Evolutionary conservation across 352 stramenopile species (phyloP).

Genomic region (Peronospora destructor): DNA sequence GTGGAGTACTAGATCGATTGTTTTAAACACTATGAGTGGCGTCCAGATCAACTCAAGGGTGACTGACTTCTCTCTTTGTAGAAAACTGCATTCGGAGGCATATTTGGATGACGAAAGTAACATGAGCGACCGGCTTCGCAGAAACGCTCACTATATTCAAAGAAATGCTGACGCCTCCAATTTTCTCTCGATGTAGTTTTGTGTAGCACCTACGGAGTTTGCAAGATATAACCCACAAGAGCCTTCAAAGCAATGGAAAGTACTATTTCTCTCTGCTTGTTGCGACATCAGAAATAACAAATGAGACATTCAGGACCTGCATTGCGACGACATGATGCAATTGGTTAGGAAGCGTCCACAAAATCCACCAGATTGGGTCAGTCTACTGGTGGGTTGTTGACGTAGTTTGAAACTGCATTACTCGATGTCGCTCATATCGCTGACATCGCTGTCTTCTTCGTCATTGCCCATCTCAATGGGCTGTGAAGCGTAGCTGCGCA

Average conservation of each 20-base stretch:
- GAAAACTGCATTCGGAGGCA: slow-evolving; percentile 63
- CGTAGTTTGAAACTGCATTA: slow-evolving; percentile 11
- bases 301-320: slow-evolving; percentile 22
- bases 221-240: background rate
- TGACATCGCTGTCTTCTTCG: slow-evolving; percentile 76
- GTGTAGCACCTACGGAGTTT: background rate
- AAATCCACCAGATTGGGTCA: slow-evolving; percentile 13
- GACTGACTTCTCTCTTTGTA: slow-evolving; percentile 18
- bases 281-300: slow-evolving; percentile 18
- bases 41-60: background rate
- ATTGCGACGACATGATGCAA: slow-evolving; percentile 14
- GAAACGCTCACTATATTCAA: slow-evolving; percentile 85
- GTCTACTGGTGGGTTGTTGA: slow-evolving; percentile 16
- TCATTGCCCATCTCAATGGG: slow-evolving; percentile 63
- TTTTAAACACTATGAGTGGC: background rate
- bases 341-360: slow-evolving; percentile 1
- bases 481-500: slow-evolving; percentile 69
- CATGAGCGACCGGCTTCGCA: slow-evolving; percentile 66
- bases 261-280: slow-evolving; percentile 26
- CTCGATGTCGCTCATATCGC: slow-evolving; percentile 80
- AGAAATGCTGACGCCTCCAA: slow-evolving; percentile 66
- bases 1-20: slow-evolving; percentile 19
- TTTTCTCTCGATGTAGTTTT: slow-evolving; percentile 63
- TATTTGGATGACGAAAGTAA: slow-evolving; percentile 56
- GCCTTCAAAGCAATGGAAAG: slow-evolving; percentile 19